A percentile compares a stretch with the other conserved stretches of the same genome.
Conservation (phyloP, 2,329 filamentous ascomycete species). For the Nemania bipapillata region DNA sequence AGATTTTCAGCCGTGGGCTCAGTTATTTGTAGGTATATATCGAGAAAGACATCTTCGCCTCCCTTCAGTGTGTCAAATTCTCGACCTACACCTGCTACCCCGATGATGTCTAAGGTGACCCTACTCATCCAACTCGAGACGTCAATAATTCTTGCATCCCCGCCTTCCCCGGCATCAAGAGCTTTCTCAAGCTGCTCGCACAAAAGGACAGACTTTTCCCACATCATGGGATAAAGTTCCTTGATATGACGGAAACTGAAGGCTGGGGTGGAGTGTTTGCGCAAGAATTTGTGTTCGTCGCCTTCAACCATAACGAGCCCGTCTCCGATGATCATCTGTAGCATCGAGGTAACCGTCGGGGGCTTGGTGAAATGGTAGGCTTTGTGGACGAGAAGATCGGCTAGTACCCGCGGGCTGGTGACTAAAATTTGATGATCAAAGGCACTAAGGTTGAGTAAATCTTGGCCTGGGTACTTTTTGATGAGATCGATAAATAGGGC, state of each 20-base stretch:
- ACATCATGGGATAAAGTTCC: slow-evolving; percentile 75
- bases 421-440: slow-evolving; percentile 42
- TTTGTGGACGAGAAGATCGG: slow-evolving; percentile 61
- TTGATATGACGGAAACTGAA: slow-evolving; percentile 77
- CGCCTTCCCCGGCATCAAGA: slow-evolving; percentile 38
- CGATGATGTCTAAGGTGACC: slow-evolving; percentile 70
- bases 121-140: slow-evolving; percentile 63
- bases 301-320: slow-evolving; percentile 74
- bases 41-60: slow-evolving; percentile 55
- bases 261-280: slow-evolving; percentile 74
- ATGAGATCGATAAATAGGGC: slow-evolving; percentile 41
- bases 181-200: slow-evolving; percentile 57
- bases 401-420: slow-evolving; percentile 55
- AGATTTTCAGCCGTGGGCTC: slow-evolving; percentile 60
- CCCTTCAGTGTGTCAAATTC: slow-evolving; percentile 61
- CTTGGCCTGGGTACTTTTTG: slow-evolving; percentile 41
- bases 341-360: slow-evolving; percentile 57
- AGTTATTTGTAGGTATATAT: slow-evolving; percentile 59
- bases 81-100: slow-evolving; percentile 66
- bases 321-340: slow-evolving; percentile 66
- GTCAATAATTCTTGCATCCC: slow-evolving; percentile 44
- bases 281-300: slow-evolving; percentile 74
- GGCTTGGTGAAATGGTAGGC: slow-evolving; percentile 67
- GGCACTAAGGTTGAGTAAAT: slow-evolving; percentile 39
- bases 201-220: slow-evolving; percentile 62